Percentiles rank a stretch among this genome's conserved stretches.
Conservation (phyloP, 2,329 filamentous ascomycete species). For the Aspergillus sp. region DNA sequence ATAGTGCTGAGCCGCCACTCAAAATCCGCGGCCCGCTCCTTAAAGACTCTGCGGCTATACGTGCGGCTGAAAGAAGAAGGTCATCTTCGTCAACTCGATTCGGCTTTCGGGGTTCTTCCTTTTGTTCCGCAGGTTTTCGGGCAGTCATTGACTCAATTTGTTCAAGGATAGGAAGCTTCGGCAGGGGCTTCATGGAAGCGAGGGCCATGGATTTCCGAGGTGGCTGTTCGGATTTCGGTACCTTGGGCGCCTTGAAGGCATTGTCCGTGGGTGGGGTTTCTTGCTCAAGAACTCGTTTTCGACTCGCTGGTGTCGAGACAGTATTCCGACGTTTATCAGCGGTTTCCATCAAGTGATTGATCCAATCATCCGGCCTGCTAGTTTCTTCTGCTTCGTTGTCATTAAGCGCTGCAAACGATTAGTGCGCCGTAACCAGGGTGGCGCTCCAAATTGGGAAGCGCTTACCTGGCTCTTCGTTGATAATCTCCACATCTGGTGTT, state of each 20-base stretch:
- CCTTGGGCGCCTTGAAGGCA: conserved; percentile 26
- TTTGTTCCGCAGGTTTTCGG: conserved; percentile 22
- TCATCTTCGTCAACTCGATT: conserved; percentile 42
- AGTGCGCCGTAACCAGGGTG: neutral
- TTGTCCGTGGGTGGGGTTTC: conserved; percentile 13
- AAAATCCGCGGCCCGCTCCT: conserved; percentile 36
- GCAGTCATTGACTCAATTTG: conserved; percentile 27
- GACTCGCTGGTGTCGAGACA: conserved; percentile 13
- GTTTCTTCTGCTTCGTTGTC: conserved; percentile 9
- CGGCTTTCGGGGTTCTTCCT: conserved; percentile 21
- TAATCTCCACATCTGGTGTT: neutral
- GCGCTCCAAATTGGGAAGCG: neutral
- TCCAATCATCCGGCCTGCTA: conserved; percentile 17
- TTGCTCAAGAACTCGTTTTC: conserved; percentile 30
- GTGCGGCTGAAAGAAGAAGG: conserved; percentile 40
- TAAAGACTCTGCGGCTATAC: conserved; percentile 42
- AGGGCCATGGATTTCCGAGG: conserved; percentile 29
- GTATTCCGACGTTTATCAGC: conserved; percentile 25
- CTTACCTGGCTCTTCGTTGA: conserved; percentile 1
- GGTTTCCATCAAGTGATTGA: conserved; percentile 21
- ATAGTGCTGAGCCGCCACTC: conserved; percentile 23
- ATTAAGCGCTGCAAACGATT: conserved; percentile 4
- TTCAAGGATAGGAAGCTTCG: conserved; percentile 37
- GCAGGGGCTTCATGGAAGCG: conserved; percentile 31
- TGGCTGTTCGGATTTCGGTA: conserved; percentile 17